These are phyloP conservation scores for Wickerhamiella alocasiicola DNA, from an alignment of 805 yeast genomes.

Conservation along the genomic window DNA sequence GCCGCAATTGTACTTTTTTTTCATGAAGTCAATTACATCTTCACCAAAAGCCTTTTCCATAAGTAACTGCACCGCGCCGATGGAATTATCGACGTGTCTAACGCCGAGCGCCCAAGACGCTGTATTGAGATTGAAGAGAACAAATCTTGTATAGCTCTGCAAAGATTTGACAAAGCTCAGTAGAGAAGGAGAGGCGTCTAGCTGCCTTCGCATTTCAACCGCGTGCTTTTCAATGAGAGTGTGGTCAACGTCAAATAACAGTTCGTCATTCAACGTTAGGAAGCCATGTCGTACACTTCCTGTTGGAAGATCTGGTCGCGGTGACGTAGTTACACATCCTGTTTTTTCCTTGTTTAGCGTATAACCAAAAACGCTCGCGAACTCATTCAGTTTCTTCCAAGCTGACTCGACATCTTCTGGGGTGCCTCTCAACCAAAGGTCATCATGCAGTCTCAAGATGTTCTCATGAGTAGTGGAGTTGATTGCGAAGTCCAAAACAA, in stretches of 20 bases:
- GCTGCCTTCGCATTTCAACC: slow-evolving; percentile 6
- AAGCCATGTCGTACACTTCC: not conserved
- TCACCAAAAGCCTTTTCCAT: not conserved
- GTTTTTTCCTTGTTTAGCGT: slow-evolving; percentile 8
- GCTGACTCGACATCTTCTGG: not conserved
- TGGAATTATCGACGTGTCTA: not conserved
- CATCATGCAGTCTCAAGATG: slow-evolving; percentile 2
- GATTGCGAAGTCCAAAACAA: slow-evolving; percentile 4
- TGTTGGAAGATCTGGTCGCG: not conserved
- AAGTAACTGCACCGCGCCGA: not conserved
- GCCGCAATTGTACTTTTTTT: too few species aligned
- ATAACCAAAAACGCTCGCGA: not conserved
- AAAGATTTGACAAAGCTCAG: slow-evolving; percentile 1
- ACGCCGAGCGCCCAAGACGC: not conserved
- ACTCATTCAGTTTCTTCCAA: not conserved
- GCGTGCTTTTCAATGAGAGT: not conserved
- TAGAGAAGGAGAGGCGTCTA: not conserved
- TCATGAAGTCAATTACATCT: not conserved
- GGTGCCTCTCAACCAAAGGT: slow-evolving; percentile 2
- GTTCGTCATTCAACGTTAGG: not conserved
- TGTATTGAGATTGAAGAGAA: not conserved
- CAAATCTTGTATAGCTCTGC: not conserved
- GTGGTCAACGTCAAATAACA: not conserved
- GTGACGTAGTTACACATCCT: not conserved
- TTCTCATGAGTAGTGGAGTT: not conserved